Evolutionary conservation across 75 land plant species (phyloP).

Genomic region (Pinus tabuliformis): DNA sequence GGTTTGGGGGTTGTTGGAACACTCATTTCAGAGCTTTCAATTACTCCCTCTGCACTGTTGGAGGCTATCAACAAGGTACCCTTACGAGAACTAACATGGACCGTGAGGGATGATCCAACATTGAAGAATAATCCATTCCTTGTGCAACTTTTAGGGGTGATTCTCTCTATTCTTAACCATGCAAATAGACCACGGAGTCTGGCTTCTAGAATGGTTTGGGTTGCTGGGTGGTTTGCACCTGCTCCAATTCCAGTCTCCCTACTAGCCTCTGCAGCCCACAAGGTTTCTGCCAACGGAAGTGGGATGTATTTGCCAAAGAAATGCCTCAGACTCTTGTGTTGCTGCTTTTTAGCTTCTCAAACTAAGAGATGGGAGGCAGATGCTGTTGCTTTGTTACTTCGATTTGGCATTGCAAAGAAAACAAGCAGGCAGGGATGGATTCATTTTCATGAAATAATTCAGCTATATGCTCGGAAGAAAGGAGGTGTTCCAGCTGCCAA

Average conservation of each 20-base stretch:
- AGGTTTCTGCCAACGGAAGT: conserved; percentile 23
- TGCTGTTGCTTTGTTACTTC: conserved; percentile 52
- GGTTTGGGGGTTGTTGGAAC: conserved; percentile 70
- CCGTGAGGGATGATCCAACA: conserved; percentile 40
- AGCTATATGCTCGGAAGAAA: conserved; percentile 55
- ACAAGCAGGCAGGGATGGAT: conserved; percentile 51
- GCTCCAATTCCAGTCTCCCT: conserved; percentile 47
- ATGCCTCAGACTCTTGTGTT: conserved; percentile 27
- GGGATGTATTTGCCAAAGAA: conserved; percentile 32
- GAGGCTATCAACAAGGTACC: conserved; percentile 53
- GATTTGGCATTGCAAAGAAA: conserved; percentile 59
- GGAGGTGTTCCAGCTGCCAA: conserved; percentile 55
- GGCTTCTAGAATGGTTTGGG: conserved; percentile 63
- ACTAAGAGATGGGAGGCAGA: conserved; percentile 55
- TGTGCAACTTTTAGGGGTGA: conserved; percentile 53
- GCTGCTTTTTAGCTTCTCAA: conserved; percentile 39
- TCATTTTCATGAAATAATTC: conserved; percentile 69
- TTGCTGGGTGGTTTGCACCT: conserved; percentile 85
- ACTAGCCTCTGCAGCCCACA: conserved; percentile 51
- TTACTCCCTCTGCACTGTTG: conserved; percentile 64
- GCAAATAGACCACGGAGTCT: conserved; percentile 28
- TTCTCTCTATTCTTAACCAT: conserved; percentile 50
- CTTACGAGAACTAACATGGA: conserved; percentile 12
- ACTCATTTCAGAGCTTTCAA: conserved; percentile 58
- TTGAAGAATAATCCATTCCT: conserved; percentile 64